These are phyloP conservation scores for Zygotorulaspora chibaensis DNA, from an alignment of 805 yeast genomes.

Conservation along the genomic window DNA sequence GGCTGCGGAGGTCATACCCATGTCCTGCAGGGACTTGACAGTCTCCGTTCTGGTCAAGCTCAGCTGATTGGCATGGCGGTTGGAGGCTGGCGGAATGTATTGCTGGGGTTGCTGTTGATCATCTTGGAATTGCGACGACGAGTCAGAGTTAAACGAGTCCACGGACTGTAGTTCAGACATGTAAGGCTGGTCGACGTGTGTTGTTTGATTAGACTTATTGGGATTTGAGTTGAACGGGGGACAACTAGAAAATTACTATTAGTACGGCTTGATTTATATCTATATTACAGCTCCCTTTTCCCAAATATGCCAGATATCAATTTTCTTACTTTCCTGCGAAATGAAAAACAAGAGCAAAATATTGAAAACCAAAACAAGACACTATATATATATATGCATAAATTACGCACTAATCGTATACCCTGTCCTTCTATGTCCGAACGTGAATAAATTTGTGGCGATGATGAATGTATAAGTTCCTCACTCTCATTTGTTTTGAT, in stretches of 20 bases:
- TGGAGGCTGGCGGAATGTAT: constrained; percentile 17
- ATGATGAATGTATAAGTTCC: background rate
- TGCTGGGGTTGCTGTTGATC: constrained; percentile 27
- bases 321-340: too few species aligned
- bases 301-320: too few species aligned
- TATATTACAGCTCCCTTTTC: too few species aligned
- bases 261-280: too few species aligned
- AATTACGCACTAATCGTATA: too few species aligned
- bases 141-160: constrained; percentile 19
- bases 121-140: constrained; percentile 14
- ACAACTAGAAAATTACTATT: background rate
- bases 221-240: background rate
- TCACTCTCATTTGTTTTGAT: background rate
- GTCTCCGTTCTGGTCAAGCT: constrained; percentile 64
- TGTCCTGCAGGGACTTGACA: constrained; percentile 56
- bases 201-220: background rate
- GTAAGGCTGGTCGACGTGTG: background rate
- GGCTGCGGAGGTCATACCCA: constrained; percentile 54
- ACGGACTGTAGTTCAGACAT: constrained; percentile 20
- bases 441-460: background rate
- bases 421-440: background rate
- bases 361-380: too few species aligned
- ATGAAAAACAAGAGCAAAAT: too few species aligned
- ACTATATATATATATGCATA: too few species aligned
- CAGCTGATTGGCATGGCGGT: constrained; percentile 18